A percentile compares a stretch with the other conserved stretches of the same genome.
phyloP scores from a whole-genome alignment of 129 eudicot species.

The Glebionis coronaria region DNA sequence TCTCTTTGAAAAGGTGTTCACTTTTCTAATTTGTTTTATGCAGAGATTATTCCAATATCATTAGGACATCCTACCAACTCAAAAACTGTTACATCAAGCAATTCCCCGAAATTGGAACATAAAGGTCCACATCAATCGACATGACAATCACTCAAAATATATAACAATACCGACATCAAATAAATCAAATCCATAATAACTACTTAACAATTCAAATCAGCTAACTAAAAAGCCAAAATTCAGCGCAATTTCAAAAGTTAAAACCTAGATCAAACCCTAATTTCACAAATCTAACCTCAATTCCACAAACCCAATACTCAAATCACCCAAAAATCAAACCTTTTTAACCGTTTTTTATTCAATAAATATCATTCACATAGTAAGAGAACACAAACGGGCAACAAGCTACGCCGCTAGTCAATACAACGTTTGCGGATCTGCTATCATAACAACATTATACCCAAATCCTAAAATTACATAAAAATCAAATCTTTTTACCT shows the following conservation, averaged over 20 bases:
- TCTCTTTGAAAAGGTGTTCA: not conserved
- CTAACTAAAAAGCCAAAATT: not conserved
- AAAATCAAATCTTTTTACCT: too few species aligned
- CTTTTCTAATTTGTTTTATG: conserved; percentile 7
- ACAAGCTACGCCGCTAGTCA: too few species aligned
- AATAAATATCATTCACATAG: too few species aligned
- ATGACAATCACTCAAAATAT: conserved; percentile 15
- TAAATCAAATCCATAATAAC: not conserved
- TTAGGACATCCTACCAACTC: conserved; percentile 31
- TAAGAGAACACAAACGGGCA: too few species aligned
- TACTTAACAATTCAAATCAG: not conserved
- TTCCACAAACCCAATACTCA: not conserved
- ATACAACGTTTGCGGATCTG: too few species aligned
- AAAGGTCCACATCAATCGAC: conserved; percentile 30
- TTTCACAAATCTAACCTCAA: not conserved
- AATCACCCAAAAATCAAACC: not conserved
- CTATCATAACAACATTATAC: too few species aligned
- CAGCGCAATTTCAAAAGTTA: not conserved
- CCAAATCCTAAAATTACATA: too few species aligned
- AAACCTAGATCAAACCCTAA: not conserved
- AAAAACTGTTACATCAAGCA: conserved; percentile 26
- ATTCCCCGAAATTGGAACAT: conserved; percentile 11
- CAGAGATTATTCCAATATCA: conserved; percentile 10
- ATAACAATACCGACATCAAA: not conserved
- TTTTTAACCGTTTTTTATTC: too few species aligned